Base-by-base conservation (phyloP, 1,139 yeast genomes). In the Candida tunisiensis region DNA sequence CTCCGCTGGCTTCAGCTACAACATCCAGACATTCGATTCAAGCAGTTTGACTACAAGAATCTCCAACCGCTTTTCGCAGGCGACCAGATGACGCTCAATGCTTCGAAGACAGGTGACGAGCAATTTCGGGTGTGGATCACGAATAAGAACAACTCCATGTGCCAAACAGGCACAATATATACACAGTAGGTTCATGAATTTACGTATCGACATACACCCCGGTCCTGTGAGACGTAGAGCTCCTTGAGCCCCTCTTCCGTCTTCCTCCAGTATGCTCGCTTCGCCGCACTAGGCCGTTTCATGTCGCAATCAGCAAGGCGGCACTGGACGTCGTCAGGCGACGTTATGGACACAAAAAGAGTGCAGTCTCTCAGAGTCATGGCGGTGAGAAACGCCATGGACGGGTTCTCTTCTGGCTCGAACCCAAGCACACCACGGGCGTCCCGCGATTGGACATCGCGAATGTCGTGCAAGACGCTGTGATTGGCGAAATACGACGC, bases 21-120 rank as follows among this genome's bases (percentile, higher is more conserved):
- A 4, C 15, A 20, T 8, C 35, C 39, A 8, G 24, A 30, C 17
- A 27, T 34, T 3, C 18, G 20, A 4, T 49, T 58, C 33, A 37
- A 36, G 18, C 31, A 34, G 8, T 59, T 72, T 34, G 45, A 41
- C 15, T 73, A 73, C 46, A 58, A 62, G 30, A 70, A 69, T 36
- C 42, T 55, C 18, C 53, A 54, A 16, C 78, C 79, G 3, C 48
- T 67, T 27, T 57, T 57, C 32, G 60, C 48, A 1, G 47, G 46
- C 25, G 44, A 49, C 12, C 31, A 30, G 9, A 33, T 59, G 20
- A 42, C 41, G 8, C 31, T 59, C 19, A 34, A 45, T 24, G 44
- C 44, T 2, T 30, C 37, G 3, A 31, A 25, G 14, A 30, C 32
- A 21, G 28, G 37, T 11, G 41, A 45, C 19, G 40, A 42, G 14